Evolutionary conservation across 331 rosid genomes (phyloP).

Genomic region (Acacia pycnantha): DNA sequence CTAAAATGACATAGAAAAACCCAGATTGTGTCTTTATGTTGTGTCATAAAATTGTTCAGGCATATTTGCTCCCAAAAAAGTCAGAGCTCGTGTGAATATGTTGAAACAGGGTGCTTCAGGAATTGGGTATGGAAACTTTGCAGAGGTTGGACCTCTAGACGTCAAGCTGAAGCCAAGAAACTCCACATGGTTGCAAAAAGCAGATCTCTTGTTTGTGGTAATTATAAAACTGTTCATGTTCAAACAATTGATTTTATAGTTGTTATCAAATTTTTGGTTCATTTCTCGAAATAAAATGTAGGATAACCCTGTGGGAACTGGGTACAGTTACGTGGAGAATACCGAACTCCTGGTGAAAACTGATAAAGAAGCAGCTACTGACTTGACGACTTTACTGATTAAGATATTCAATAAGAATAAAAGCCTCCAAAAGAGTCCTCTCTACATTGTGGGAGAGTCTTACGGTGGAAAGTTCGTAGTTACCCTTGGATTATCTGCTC

Average conservation of each 20-base stretch:
- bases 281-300: conserved; percentile 10
- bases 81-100: neutral
- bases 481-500: conserved; percentile 70
- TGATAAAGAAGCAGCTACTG: conserved; percentile 78
- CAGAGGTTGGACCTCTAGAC: conserved; percentile 77
- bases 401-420: conserved; percentile 54
- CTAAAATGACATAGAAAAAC: neutral
- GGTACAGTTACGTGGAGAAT: conserved; percentile 85
- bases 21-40: neutral
- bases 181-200: conserved; percentile 68
- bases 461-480: conserved; percentile 92
- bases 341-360: conserved; percentile 53
- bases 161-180: conserved; percentile 56
- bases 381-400: conserved; percentile 64
- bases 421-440: conserved; percentile 74
- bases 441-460: conserved; percentile 85
- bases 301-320: conserved; percentile 97
- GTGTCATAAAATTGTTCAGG: neutral
- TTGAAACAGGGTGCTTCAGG: conserved; percentile 69
- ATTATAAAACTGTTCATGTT: neutral
- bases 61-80: neutral
- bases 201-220: conserved; percentile 76
- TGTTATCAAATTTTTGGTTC: neutral
- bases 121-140: conserved; percentile 72
- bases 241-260: neutral